phyloP scores from a whole-genome alignment of 768 basidiomycete species.

The Suillus tomentosus region DNA sequence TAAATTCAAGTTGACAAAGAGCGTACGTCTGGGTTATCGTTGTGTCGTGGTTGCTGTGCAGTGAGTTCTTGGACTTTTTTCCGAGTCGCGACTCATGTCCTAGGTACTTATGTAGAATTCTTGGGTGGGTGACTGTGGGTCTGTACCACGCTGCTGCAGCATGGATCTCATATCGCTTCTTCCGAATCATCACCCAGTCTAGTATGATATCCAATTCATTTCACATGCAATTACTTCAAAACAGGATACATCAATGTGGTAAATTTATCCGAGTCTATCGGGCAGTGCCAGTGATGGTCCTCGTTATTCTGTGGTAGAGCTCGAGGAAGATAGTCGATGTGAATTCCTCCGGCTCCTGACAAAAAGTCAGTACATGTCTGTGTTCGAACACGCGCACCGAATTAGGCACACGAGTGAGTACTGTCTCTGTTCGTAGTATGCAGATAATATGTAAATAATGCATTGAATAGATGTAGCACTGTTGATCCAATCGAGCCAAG shows the following conservation, averaged over 20 bases:
- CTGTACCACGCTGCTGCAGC: background rate
- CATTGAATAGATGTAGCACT: too few species aligned
- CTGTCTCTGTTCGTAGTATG: too few species aligned
- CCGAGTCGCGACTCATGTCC: background rate
- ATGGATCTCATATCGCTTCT: background rate
- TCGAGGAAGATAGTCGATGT: background rate
- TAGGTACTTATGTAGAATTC: background rate
- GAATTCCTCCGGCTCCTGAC: background rate
- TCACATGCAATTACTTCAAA: background rate
- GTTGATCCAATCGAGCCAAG: too few species aligned
- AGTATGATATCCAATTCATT: background rate
- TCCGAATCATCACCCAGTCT: background rate
- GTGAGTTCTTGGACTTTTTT: background rate
- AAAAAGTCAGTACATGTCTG: background rate
- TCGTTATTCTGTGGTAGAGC: background rate
- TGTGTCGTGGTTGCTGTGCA: background rate
- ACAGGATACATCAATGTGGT: background rate
- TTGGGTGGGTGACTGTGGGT: background rate
- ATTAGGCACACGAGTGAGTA: too few species aligned
- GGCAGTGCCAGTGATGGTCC: background rate
- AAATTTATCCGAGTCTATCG: background rate
- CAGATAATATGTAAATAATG: too few species aligned
- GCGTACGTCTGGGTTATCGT: background rate
- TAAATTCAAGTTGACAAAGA: background rate
- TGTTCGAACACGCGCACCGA: too few species aligned